Base-by-base conservation (phyloP, 2,329 filamentous ascomycete genomes). In the Ploettnerulaceae sp. region DNA sequence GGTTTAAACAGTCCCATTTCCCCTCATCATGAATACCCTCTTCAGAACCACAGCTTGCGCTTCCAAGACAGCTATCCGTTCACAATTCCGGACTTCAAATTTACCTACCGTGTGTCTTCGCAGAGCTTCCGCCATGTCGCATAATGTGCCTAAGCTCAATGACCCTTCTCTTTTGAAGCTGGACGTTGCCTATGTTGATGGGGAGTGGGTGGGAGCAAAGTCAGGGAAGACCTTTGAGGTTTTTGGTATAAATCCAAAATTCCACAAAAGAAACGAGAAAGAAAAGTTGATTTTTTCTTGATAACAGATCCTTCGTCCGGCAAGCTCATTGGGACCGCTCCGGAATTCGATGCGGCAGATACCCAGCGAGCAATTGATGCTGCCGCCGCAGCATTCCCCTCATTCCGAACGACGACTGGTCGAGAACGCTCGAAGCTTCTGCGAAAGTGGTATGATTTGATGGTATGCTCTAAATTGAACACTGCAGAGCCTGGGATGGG, bases 171-270 rank as follows among this genome's bases (percentile, higher is more conserved):
- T 98, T 50, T 79, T 97, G 61, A 96, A 94, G 72, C 80, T 84
- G 58, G 79, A 90, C 64, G 77, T 79, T 70, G 57, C 81, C 61
- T 96, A 91, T 64, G 82, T 97, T 62, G 91, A 98, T 65, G 93
- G 93, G 61, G 78, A 95, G 76, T 98, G 90, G 87, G 79, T 94
- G 52, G 76, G 77, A 58, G 87, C 91, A 58, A 79, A 81, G 62
- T 95, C 89, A 1, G 88, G 89, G 63, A 82, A 94, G 76, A 95
- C 89, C 35, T 98, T 97, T 67, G 83, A 93, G 65, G 87, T 96
- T 50, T 75, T 79, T 54, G 84, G 82, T 84, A 68, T 25, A 29
- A 11, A 11, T 4, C 14, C 26, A 29, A 29, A 4, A n/a, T 29
- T 28, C 25, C 7, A 28, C 7, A 28, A 12, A 12, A 28, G 25